Conservation (phyloP, 1,284 basidiomycete species). For the Inonotus obliquus region DNA sequence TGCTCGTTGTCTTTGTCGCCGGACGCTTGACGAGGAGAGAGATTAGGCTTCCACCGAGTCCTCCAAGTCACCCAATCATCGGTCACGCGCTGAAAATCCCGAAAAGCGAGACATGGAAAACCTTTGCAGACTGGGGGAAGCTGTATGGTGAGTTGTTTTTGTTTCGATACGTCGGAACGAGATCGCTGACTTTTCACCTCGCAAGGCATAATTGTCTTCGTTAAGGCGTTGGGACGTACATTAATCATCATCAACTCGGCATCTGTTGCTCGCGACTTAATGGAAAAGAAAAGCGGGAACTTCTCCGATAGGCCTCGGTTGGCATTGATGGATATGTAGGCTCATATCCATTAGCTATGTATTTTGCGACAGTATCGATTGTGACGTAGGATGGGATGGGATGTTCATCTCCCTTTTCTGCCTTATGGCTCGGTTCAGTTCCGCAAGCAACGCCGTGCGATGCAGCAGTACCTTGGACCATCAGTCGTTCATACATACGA, state of each 20-base stretch:
- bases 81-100: slow-evolving; percentile 31
- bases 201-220: slow-evolving; percentile 28
- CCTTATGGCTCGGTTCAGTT: slow-evolving; percentile 21
- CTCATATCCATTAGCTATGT: background rate
- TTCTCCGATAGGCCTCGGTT: background rate
- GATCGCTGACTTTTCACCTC: background rate
- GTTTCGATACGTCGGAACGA: background rate
- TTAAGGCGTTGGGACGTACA: slow-evolving; percentile 30
- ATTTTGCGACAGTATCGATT: background rate
- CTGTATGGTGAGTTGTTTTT: slow-evolving; percentile 25
- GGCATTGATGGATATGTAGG: background rate
- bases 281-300: background rate
- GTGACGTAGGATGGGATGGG: background rate
- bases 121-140: slow-evolving; percentile 30
- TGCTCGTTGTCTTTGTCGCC: background rate
- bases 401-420: background rate
- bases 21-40: background rate
- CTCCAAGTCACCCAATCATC: slow-evolving; percentile 28
- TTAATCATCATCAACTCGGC: slow-evolving; percentile 34
- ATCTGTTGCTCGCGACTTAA: slow-evolving; percentile 28
- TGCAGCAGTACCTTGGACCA: slow-evolving; percentile 26
- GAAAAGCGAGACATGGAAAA: slow-evolving; percentile 25
- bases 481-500: slow-evolving; percentile 21
- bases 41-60: slow-evolving; percentile 26
- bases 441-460: slow-evolving; percentile 28